Conservation (phyloP, 164 flowering plant genomes). For the Hamamelis virginiana region DNA sequence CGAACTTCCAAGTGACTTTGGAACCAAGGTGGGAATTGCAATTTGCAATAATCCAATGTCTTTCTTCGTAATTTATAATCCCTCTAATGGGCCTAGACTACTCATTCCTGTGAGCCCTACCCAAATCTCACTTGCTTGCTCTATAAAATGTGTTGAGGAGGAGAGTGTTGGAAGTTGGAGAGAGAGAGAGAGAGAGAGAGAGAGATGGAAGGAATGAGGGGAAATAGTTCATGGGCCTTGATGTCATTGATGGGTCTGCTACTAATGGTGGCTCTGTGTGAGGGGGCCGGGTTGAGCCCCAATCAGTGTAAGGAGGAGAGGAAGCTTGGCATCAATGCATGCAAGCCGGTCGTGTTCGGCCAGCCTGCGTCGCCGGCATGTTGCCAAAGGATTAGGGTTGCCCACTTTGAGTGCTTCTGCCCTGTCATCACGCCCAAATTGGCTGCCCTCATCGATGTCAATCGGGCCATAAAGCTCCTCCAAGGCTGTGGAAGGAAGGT, state of each 20-base stretch:
- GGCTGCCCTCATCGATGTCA: conserved; percentile 8
- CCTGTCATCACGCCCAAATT: conserved; percentile 10
- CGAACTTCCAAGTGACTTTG: too few relatives aligned
- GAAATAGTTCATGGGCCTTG: not conserved
- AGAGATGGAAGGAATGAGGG: too few relatives aligned
- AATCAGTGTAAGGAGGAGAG: conserved; percentile 17
- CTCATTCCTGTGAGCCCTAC: too few relatives aligned
- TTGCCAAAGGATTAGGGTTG: conserved; percentile 11
- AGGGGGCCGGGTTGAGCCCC: not conserved
- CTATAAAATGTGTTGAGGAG: too few relatives aligned
- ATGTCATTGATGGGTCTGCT: not conserved
- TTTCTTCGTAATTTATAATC: too few relatives aligned
- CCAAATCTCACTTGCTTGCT: too few relatives aligned
- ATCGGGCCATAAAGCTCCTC: not conserved
- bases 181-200: too few relatives aligned
- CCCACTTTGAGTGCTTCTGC: conserved; percentile 15
- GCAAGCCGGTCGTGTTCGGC: conserved; percentile 10
- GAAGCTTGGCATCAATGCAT: not conserved
- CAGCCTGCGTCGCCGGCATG: conserved; percentile 7
- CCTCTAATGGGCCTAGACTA: too few relatives aligned
- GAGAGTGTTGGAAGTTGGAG: too few relatives aligned
- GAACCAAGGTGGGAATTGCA: too few relatives aligned
- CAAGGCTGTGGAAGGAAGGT: conserved; percentile 13
- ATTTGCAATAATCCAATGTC: too few relatives aligned
- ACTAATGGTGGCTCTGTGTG: not conserved